Percentiles rank a stretch among this genome's conserved stretches.
Evolutionary conservation across 2,329 filamentous ascomycete species (phyloP).

Genomic region (Fusarium pseudonygamai): DNA sequence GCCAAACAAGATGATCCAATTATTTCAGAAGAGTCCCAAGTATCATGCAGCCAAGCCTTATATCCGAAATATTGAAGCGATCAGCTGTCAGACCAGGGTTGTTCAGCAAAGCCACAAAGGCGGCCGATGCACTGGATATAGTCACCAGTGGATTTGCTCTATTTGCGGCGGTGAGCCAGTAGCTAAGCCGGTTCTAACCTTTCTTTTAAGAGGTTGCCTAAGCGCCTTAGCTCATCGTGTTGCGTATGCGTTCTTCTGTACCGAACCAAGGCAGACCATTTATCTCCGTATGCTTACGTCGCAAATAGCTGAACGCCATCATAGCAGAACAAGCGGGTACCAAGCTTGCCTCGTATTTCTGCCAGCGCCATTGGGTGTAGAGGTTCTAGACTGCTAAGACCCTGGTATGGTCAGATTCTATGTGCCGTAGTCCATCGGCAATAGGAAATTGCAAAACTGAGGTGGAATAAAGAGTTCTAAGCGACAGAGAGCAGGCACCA

Average conservation of each 20-base stretch:
- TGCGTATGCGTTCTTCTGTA: background rate
- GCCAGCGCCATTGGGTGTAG: background rate
- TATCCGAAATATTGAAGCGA: background rate
- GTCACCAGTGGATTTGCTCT: background rate
- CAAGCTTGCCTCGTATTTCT: background rate
- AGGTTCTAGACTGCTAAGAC: background rate
- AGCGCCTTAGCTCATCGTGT: background rate
- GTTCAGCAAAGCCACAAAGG: background rate
- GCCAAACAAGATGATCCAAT: fast-evolving
- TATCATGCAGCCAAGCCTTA: background rate
- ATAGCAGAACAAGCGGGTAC: background rate
- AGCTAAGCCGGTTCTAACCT: background rate
- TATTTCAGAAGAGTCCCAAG: too few relatives aligned
- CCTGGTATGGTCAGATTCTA: background rate
- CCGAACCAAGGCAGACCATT: background rate
- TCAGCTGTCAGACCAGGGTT: background rate
- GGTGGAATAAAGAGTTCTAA: background rate
- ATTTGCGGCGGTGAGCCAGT: background rate
- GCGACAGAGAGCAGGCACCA: background rate
- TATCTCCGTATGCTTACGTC: background rate
- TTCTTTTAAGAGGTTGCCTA: background rate
- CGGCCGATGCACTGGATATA: background rate
- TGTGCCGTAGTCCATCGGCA: background rate
- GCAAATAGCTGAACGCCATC: too few relatives aligned
- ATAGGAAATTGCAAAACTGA: too few relatives aligned